Conservation (phyloP, 768 basidiomycete species). For the Agaricus sinodeliciosus region DNA sequence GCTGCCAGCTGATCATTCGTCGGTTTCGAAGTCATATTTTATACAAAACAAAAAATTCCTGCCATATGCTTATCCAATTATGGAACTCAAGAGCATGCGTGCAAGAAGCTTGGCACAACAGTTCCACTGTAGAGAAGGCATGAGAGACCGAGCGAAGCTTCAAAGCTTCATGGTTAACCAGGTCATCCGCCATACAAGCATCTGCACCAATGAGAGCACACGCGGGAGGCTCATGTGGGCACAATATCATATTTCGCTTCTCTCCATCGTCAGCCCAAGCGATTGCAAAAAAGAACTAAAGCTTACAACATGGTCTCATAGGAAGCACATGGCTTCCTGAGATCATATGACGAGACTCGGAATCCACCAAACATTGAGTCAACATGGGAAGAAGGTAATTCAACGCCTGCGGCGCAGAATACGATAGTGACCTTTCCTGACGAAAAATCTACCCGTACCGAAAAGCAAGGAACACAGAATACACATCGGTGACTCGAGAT, state of each 20-base stretch:
- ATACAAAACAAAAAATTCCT: background rate
- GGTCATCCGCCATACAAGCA: conserved; percentile 5
- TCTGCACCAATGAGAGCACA: background rate
- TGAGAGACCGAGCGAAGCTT: background rate
- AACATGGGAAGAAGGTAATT: background rate
- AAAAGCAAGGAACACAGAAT: conserved; percentile 22
- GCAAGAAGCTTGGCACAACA: background rate
- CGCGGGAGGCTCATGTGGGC: conserved; percentile 1
- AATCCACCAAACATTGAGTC: background rate
- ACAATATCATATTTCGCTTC: conserved; percentile 2
- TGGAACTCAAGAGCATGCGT: background rate
- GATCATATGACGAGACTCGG: background rate
- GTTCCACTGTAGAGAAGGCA: background rate
- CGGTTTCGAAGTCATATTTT: background rate
- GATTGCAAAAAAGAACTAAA: background rate
- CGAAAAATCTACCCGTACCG: conserved; percentile 28
- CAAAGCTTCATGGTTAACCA: conserved; percentile 1
- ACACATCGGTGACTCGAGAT: conserved; percentile 13
- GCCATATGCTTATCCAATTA: background rate
- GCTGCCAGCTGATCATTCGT: background rate
- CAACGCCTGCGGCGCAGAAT: background rate
- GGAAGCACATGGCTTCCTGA: background rate
- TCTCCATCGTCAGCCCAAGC: background rate
- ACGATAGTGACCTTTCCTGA: conserved; percentile 12
- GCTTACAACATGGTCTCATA: background rate